phyloP scores from a whole-genome alignment of 306 rosid genomes.

The Cicer bijugum region DNA sequence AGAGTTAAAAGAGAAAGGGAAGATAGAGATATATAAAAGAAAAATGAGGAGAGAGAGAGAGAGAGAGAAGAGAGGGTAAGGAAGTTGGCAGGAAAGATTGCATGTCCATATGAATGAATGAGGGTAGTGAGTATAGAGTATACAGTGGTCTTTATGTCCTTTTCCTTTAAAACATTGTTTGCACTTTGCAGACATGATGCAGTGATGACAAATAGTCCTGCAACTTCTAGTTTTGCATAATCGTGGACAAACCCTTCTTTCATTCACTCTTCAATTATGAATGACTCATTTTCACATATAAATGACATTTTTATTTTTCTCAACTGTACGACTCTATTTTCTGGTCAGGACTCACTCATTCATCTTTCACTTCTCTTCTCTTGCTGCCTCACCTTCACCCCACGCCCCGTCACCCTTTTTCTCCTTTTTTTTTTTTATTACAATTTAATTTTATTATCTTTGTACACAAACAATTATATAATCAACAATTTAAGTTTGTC shows the following conservation, averaged over 20 bases:
- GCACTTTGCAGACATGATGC: conserved; percentile 44
- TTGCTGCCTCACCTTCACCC: conserved; percentile 35
- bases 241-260: conserved; percentile 51
- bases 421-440: background rate
- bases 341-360: conserved; percentile 3
- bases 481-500: no score
- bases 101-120: background rate
- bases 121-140: no score
- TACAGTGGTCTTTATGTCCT: conserved; percentile 23
- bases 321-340: conserved; percentile 18
- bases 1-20: conserved; percentile 33
- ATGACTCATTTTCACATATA: conserved; percentile 45
- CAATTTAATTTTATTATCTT: no score
- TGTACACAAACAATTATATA: no score
- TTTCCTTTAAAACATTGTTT: conserved; percentile 36
- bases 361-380: conserved; percentile 27
- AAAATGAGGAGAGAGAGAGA: conserved; percentile 13
- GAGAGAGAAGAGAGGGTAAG: conserved; percentile 39
- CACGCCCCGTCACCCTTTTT: background rate
- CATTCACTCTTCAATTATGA: conserved; percentile 58
- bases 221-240: conserved; percentile 55
- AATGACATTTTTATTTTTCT: conserved; percentile 11
- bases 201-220: conserved; percentile 54
- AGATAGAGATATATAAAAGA: conserved; percentile 2
- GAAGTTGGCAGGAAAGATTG: conserved; percentile 24